phyloP scores from a whole-genome alignment of 2,329 filamentous ascomycete genomes.

The Dactylellina cionopaga region DNA sequence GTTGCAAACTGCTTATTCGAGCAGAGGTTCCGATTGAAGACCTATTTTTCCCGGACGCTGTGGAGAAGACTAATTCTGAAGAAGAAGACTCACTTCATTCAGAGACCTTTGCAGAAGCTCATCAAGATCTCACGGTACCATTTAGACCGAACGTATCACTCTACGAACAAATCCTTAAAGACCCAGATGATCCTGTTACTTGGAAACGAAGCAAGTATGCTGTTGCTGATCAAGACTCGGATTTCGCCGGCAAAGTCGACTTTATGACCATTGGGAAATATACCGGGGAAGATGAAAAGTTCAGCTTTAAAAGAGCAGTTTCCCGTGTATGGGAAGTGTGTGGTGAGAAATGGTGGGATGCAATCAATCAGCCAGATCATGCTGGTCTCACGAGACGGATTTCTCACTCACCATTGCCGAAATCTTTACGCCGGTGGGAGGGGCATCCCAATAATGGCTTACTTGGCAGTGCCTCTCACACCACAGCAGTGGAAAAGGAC shows the following conservation, averaged over 20 bases:
- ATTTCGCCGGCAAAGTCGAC: slow-evolving; percentile 63
- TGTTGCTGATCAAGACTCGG: slow-evolving; percentile 41
- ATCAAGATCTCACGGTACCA: slow-evolving; percentile 78
- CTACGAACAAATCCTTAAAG: slow-evolving; percentile 62
- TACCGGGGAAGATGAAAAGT: slow-evolving; percentile 82
- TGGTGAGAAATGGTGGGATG: slow-evolving; percentile 72
- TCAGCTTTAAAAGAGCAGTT: slow-evolving; percentile 80
- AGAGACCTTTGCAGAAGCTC: slow-evolving; percentile 77
- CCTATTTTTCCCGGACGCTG: slow-evolving; percentile 77
- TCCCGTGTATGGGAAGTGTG: slow-evolving; percentile 87
- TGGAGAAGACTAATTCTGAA: slow-evolving; percentile 58
- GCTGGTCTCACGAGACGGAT: neutral
- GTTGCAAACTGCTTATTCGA: slow-evolving; percentile 77
- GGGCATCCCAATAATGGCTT: neutral
- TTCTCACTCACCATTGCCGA: slow-evolving; percentile 34
- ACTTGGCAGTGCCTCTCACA: neutral
- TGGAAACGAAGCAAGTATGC: slow-evolving; percentile 39
- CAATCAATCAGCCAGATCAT: neutral
- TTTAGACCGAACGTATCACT: slow-evolving; percentile 81
- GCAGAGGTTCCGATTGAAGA: slow-evolving; percentile 76
- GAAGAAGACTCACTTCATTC: slow-evolving; percentile 68
- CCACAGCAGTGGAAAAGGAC: neutral
- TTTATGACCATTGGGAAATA: slow-evolving; percentile 75
- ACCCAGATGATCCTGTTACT: slow-evolving; percentile 23
- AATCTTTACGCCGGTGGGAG: slow-evolving; percentile 41